Evolutionary conservation across 192 early-diverging fungal species (phyloP), one percentile per base, ranked within the genome.

Genomic region (Phycomyces blakesleeanus): DNA sequence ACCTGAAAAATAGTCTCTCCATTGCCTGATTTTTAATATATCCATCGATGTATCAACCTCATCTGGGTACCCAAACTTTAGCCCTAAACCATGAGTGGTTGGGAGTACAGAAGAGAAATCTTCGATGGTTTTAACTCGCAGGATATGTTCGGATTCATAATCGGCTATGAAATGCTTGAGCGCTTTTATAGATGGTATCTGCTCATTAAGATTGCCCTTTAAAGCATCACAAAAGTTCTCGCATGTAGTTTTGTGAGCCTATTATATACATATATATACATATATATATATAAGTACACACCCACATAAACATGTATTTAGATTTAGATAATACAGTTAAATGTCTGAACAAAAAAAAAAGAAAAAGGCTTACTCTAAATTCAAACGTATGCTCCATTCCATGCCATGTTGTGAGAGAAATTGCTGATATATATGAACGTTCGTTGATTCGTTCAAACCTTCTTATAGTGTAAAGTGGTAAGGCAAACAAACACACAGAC

Each of bases 371-470:
- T 65, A 70, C 68, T 44, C 57, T 20, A 5, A 98, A 75, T 50
- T 90, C 85, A 64, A 99, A 92, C 21, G 87, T 72, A 16, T 97
- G 73, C 55, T 84, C 85, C 80, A 94, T 89, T 67, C 93, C 83
- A 72, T 99, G 97, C 87, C 94, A 93, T 16, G 91, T 90, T 0
- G 91, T 88, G 38, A 99, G 87, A 2, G 86, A 82, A 29, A 99
- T 79, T 11, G 87, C 82, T 54, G 90, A 85, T 39, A 78, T 81
- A 64, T 77, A 67, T 4, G 81, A 79, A 20, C 77, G 71, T 25
- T 81, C 76, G 64, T 88, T 91, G 57, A 92, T 76, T 16, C 93
- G 81, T 77, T 99, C 97, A 15, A 99, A 93, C 6, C 91, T 82
- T 41, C 89, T 89, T 51, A 99, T 85, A 3, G 93, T 93, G 66